Base-by-base conservation (phyloP, 2,329 filamentous ascomycete species). In the Cladosporium sphaerospermum region DNA sequence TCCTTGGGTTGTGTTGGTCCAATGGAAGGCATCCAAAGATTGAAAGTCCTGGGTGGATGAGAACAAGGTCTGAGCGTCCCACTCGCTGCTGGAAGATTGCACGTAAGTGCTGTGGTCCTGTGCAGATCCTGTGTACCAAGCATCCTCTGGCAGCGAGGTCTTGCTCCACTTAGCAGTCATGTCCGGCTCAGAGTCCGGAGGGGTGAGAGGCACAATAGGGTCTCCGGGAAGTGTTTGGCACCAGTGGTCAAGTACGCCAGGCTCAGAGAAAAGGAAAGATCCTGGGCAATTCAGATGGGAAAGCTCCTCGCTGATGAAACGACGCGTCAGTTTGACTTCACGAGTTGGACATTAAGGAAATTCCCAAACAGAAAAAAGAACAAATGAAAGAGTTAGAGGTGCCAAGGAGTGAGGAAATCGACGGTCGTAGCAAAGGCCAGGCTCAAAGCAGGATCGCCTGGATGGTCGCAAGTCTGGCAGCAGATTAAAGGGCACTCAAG, bases 141-240 rank as follows among this genome's bases (percentile, higher is more conserved):
- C 45, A 14, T 63, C 62, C 53, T 62, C 62, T 53, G 64, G 58
- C 52, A 61, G 32, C 14, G 62, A 58, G 51, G 56, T 50, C 44
- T 61, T 59, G 52, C 34, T 62, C 64, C 64, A 66, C 48, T 56
- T 46, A 50, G 45, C 52, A 47, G 54, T 58, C 62, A 65, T 65
- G 39, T 66, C 64, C 45, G 56, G 52, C 48, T 66, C 65, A 32
- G 62, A 66, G 1, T 66, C 63, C 60, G 65, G 62, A 42, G 64
- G 63, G 34, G 63, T 64, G 28, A 62, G 55, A 32, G 64, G 62
- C n/a, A 61, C 57, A 14, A 34, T 56, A 37, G 60, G 57, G 53
- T 54, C 57, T 47, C 53, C 54, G 13, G 60, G 54, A 19, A 64
- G 53, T 45, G 64, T 62, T 43, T 65, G 62, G 55, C 59, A 63